Conservation (phyloP, 768 basidiomycete genomes). For the Suillus cothurnatus region DNA sequence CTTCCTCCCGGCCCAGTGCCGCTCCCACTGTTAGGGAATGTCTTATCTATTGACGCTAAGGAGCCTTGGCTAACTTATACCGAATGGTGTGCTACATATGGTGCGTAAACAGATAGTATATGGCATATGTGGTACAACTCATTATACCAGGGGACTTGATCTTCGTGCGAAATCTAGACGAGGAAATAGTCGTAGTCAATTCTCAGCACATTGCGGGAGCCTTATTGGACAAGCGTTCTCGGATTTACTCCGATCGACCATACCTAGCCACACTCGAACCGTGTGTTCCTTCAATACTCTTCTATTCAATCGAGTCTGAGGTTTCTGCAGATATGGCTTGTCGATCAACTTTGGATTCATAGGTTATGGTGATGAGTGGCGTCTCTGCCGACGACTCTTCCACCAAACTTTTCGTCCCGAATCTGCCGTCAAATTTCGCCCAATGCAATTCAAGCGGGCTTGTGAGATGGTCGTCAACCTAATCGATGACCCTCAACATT, state of each 20-base stretch:
- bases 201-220: conserved; percentile 3
- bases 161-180: conserved; percentile 3
- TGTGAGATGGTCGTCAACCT: conserved; percentile 28
- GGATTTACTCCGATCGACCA: conserved; percentile 12
- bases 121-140: neutral
- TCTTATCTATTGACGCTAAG: neutral
- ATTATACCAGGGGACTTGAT: conserved; percentile 5
- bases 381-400: conserved; percentile 37
- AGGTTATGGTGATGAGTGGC: conserved; percentile 13
- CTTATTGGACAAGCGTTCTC: conserved; percentile 12
- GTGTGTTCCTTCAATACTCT: neutral
- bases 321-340: conserved; percentile 6
- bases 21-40: neutral
- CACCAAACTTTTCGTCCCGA: conserved; percentile 41
- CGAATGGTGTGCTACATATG: neutral
- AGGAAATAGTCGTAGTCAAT: conserved; percentile 6
- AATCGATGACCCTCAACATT: conserved; percentile 30
- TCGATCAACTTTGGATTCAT: conserved; percentile 3
- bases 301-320: neutral
- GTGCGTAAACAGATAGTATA: conserved; percentile 14
- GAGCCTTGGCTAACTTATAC: neutral
- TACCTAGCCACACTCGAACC: conserved; percentile 6
- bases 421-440: conserved; percentile 24
- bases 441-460: conserved; percentile 26
- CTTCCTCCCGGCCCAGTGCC: neutral